Evolutionary conservation across 163 green algal species (phyloP), one percentile per base, ranked within the genome.

Genomic region (Volvox carteri): DNA sequence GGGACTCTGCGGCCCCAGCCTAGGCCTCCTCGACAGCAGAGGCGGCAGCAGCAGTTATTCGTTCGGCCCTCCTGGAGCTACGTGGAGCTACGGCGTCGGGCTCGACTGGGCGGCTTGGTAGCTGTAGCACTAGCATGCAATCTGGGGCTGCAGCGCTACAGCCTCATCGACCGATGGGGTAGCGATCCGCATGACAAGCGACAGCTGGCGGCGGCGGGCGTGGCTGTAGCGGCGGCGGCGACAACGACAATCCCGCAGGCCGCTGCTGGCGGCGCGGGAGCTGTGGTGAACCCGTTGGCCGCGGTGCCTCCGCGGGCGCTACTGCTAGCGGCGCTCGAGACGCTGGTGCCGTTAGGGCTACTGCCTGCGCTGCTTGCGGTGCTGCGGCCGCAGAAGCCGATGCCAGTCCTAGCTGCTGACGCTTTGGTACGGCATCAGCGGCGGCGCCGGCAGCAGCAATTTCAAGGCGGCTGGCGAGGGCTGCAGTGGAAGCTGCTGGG

Each of bases 161-260:
- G 92, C 14, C 83, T 95, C 12, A 89, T 95, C 41, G 92, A 95
- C 89, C 73, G 92, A 4, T 90, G 44, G n/a, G 92, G 93, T 18
- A 65, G 44, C 68, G 83, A 81, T 50, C 72, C 86, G 14, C 58
- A 80, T 25, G 81, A 87, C 30, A 86, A 86, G 60, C 48, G 80
- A 21, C 62, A 86, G 86, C 44, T 79, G 23, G 75, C 78, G 23
- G 21, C 58, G 5, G 86, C 67, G 11, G 58, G 54, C 39, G 9
- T 73, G 33, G 85, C 11, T 21, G 73, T 21, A 0, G 56, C 56
- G 12, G 70, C 70, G 30, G 60, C 52, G n/a, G 58, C 58, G 18
- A n/a, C n/a, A n/a, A n/a, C n/a, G n/a, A n/a, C n/a, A 41, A 33
- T 44, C 16, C 12, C 68, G 68, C 28, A 56, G 41, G 21, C 37